Evolutionary conservation across 2,329 filamentous ascomycete species (phyloP), one percentile per base, ranked within the genome.

Genomic region (Fusarium subtropicale): DNA sequence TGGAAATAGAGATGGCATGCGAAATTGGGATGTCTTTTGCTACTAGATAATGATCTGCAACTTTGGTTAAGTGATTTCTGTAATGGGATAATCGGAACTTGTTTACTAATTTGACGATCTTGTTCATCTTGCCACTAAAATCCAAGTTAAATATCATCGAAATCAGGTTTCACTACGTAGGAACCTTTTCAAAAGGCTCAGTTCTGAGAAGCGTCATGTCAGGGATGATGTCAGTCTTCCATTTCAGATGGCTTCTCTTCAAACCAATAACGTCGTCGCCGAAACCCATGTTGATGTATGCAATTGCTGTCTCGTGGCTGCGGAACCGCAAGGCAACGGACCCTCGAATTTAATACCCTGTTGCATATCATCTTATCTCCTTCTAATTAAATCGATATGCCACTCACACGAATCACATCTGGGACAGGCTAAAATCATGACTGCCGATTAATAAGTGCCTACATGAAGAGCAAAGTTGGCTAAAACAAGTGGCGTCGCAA

Each of bases 401-500:
- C 20, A 51, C 48, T 20, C 48, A 51, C 48, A 51, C 33, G 33
- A 51, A 51, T 51, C 48, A 39, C 1, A 51, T 7, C 13, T 51
- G 48, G 48, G 48, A 51, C 47, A 39, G 3, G 8, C 13, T 7
- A 39, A 39, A 20, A 13, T 20, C 1, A 5, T 12, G n/a, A 39
- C 36, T 39, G n/a, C 36, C n/a, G 36, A 39, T 38, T 20, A 38
- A 20, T n/a, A 7, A 22, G n/a, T 13, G 28, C 28, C 28, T 30
- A 22, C n/a, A 39, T 7, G 6, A 4, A 39, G n/a, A 39, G 6
- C 12, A 22, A 20, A 39, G 11, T 42, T 42, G 22, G 39, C 48
- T 51, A 51, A 51, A 28, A 51, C 48, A 51, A 28, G 33, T 51
- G 48, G 48, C 48, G 48, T 51, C 24, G 33, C 48, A 20, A 51